phyloP scores from a whole-genome alignment of 2,329 filamentous ascomycete species.

The Neofusicoccum ribis region DNA sequence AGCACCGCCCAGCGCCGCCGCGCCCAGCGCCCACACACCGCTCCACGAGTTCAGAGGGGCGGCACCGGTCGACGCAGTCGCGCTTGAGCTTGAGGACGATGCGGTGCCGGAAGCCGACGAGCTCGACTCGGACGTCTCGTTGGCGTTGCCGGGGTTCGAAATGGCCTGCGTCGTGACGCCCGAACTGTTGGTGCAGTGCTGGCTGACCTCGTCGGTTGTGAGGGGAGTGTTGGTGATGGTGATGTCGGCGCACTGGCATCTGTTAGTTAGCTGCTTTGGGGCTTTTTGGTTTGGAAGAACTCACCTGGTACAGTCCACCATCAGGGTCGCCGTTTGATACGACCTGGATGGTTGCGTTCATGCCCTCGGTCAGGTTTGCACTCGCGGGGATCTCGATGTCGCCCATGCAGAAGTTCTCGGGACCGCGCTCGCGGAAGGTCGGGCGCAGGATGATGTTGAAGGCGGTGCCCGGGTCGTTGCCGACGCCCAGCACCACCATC shows the following conservation, averaged over 20 bases:
- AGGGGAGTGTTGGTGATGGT: conserved; percentile 60
- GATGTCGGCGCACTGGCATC: conserved; percentile 68
- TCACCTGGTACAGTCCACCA: conserved; percentile 65
- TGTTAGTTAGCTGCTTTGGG: neutral
- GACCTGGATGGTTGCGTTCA: conserved; percentile 67
- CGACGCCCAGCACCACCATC: conserved; percentile 56
- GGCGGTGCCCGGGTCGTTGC: conserved; percentile 55
- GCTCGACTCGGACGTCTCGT: conserved; percentile 44
- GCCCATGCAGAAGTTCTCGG: conserved; percentile 67
- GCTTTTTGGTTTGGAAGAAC: conserved; percentile 21
- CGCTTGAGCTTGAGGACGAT: conserved; percentile 17
- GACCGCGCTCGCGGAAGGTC: conserved; percentile 59
- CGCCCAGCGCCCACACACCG: neutral
- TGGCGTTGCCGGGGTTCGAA: conserved; percentile 50
- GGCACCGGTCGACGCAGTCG: neutral
- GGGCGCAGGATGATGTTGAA: conserved; percentile 70
- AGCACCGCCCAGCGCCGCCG: neutral
- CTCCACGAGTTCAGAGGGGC: neutral
- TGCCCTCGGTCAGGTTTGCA: conserved; percentile 58
- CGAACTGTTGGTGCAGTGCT: conserved; percentile 60
- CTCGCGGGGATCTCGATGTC: conserved; percentile 55
- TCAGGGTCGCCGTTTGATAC: conserved; percentile 61
- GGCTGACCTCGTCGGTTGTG: conserved; percentile 43
- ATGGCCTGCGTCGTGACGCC: conserved; percentile 46
- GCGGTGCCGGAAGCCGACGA: conserved; percentile 19